phyloP scores from a whole-genome alignment of 768 basidiomycete genomes.

The Naganishia friedmannii region DNA sequence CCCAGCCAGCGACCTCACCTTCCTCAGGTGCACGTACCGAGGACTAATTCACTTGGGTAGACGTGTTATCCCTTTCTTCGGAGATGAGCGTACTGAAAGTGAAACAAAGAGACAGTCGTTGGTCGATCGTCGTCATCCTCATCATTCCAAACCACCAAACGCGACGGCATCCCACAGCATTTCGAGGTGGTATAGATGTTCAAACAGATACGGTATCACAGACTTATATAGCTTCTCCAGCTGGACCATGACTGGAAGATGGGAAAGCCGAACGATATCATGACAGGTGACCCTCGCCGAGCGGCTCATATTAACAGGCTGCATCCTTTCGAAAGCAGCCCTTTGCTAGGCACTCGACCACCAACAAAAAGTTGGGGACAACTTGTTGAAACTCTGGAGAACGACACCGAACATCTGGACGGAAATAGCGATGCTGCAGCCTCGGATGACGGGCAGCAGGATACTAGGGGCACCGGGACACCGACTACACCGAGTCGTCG shows the following conservation, averaged over 20 bases:
- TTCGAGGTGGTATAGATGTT: too few relatives aligned
- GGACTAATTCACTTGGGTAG: too few relatives aligned
- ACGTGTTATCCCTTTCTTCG: neutral
- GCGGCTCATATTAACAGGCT: neutral
- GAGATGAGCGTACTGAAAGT: neutral
- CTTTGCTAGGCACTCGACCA: constrained; percentile 9
- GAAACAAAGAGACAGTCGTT: neutral
- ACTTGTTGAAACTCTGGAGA: constrained; percentile 3
- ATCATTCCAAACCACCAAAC: neutral
- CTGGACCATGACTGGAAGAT: neutral
- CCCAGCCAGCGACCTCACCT: too few relatives aligned
- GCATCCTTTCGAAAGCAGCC: constrained; percentile 22
- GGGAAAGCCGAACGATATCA: neutral
- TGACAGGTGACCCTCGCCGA: neutral
- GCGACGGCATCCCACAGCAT: too few relatives aligned
- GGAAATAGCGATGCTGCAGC: too few relatives aligned
- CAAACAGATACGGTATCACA: too few relatives aligned
- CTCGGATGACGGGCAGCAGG: neutral
- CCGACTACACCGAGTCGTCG: neutral
- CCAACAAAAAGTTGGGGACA: constrained; percentile 11
- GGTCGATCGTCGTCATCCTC: constrained; percentile 2
- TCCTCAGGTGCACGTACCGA: too few relatives aligned
- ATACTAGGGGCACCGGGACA: neutral
- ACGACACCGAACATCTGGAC: neutral
- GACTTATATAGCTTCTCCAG: too few relatives aligned